Base-by-base conservation (phyloP, 129 eudicot species). In the Dittrichia graveolens region DNA sequence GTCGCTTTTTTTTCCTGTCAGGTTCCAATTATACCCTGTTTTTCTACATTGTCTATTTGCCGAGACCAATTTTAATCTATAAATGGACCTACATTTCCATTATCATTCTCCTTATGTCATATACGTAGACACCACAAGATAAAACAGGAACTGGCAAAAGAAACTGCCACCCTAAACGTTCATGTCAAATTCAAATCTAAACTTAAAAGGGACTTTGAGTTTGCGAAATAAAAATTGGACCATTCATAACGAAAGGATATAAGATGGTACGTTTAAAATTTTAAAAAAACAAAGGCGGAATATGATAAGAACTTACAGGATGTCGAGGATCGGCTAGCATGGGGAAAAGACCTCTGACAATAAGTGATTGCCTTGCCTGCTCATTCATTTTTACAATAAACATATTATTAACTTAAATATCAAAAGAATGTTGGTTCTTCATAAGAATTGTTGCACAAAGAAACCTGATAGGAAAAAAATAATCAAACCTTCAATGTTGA, bases 311-410 rank as follows among this genome's bases (percentile, higher is more conserved):
- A 87, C 98, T 83, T 79, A 92, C 98, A 9, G 96, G 96, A 72
- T 92, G 98, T 61, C 98, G 85, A 38, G 98, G 98, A 89, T 92
- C 98, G 43, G 98, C 98, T 69, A 92, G 98, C 91, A 92, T 85
- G 64, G 98, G 98, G 75, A 92, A 89, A 53, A 92, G 98, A 47
- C 96, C 96, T 75, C 98, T 85, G 39, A 92, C 91, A 53, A 92
- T 86, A 67, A 89, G 91, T 56, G 98, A 92, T 52, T 92, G 98
- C 78, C 91, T 89, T 62, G 98, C 98, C 98, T 92, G 81, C 39
- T 38, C 59, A 78, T 67, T 65, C 58, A 82, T 34, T 71, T 31
- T 50, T 46, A 63, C 16, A 11, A 69, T 62, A 56, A 67, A 66
- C 8, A 40, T 19, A 15, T 52, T 40, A 61, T 75, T 14, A 69